Evolutionary conservation across 2,329 filamentous ascomycete genomes (phyloP).

Genomic region (Thielaviopsis populi): DNA sequence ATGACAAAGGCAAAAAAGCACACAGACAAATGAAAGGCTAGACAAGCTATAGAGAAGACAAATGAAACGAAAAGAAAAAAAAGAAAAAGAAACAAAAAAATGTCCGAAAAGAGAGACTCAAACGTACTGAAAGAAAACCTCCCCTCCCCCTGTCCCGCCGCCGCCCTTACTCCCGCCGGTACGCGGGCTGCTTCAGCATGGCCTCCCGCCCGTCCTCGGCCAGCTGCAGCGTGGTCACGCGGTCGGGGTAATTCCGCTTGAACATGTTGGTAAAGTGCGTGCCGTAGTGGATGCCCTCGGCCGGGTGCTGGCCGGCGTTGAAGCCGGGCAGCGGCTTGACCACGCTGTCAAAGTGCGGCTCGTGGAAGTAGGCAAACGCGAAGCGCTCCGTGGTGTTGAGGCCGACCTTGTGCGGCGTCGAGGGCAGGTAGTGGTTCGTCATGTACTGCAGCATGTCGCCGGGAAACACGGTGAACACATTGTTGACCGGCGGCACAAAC

Average conservation of each 20-base stretch:
- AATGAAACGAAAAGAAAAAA: background rate
- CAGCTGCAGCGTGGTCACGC: conserved; percentile 29
- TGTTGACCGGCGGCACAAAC: conserved; percentile 31
- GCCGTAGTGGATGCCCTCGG: conserved; percentile 34
- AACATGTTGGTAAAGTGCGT: conserved; percentile 39
- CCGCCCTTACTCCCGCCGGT: conserved; percentile 19
- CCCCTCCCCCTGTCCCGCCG: background rate
- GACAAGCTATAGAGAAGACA: background rate
- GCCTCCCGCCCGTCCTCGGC: conserved; percentile 23
- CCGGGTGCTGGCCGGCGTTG: conserved; percentile 22
- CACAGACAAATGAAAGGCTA: conserved; percentile 1
- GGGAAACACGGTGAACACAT: conserved; percentile 36
- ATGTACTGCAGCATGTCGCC: conserved; percentile 39
- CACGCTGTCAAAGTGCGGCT: conserved; percentile 34
- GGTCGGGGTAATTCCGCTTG: conserved; percentile 34
- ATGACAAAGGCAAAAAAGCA: background rate
- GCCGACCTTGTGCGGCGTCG: conserved; percentile 36
- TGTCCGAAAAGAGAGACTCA: too few species aligned
- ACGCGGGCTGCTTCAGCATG: conserved; percentile 20
- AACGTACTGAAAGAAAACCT: background rate
- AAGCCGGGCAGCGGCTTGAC: conserved; percentile 30
- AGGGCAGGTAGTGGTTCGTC: conserved; percentile 31
- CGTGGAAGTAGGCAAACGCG: conserved; percentile 37
- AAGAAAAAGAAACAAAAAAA: background rate
- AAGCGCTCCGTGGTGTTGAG: conserved; percentile 34